Conservation (phyloP, 73 alveolate genomes). For the Paramecium pentaurelia region DNA sequence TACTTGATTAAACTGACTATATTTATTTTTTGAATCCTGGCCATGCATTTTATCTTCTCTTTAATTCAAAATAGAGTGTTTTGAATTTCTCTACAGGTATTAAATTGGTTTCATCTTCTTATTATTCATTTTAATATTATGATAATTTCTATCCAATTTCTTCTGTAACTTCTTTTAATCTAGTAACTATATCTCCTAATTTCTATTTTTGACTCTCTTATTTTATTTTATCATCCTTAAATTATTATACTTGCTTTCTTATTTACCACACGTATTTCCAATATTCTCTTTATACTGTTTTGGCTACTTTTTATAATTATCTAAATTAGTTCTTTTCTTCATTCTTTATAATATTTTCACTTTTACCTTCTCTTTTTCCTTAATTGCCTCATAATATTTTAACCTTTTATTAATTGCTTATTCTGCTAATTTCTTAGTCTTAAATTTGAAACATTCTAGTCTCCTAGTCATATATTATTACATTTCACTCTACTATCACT, state of each 20-base stretch:
- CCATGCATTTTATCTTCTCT: neutral
- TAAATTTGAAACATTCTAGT: conserved; percentile 40
- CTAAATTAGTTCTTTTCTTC: neutral
- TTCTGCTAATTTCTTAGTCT: conserved; percentile 48
- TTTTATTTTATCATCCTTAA: conserved; percentile 50
- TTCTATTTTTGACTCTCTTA: conserved; percentile 38
- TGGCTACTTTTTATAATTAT: neutral
- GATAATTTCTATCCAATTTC: conserved; percentile 40
- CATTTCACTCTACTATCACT: conserved; percentile 28
- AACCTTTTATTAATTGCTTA: conserved; percentile 44
- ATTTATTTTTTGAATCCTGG: neutral
- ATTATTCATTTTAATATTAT: neutral
- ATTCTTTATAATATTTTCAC: neutral
- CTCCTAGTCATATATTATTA: conserved; percentile 43
- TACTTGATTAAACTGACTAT: conserved; percentile 17
- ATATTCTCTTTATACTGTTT: neutral
- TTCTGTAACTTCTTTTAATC: conserved; percentile 36
- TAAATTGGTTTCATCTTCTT: conserved; percentile 12
- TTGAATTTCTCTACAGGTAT: neutral
- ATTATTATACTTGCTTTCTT: conserved; percentile 42
- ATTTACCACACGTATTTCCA: conserved; percentile 38
- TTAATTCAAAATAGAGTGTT: neutral
- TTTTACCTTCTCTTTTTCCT: conserved; percentile 18
- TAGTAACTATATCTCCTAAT: conserved; percentile 14
- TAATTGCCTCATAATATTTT: conserved; percentile 24